Evolutionary conservation across 2,329 filamentous ascomycete species (phyloP).

Genomic region (Myriangium duriaei): DNA sequence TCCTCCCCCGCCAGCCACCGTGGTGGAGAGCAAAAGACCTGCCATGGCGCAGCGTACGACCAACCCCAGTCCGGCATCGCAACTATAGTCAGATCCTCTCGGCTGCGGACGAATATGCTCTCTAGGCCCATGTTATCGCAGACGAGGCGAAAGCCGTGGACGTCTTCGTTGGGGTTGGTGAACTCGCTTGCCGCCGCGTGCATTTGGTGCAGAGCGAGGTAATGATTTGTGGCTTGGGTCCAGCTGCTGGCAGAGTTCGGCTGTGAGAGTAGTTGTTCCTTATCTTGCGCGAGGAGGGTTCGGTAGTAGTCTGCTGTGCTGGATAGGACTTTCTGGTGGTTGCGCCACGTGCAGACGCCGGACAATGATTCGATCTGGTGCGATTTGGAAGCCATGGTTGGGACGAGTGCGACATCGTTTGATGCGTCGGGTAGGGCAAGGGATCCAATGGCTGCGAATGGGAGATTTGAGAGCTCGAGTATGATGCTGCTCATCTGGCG

Average conservation of each 20-base stretch:
- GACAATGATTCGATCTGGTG: no score
- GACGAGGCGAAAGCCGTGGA: constrained; percentile 2
- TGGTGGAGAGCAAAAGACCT: constrained; percentile 15
- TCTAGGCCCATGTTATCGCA: constrained; percentile 16
- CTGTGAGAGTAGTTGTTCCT: constrained; percentile 17
- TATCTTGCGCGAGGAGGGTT: constrained; percentile 15
- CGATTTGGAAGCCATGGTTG: no score
- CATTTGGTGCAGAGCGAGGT: constrained; percentile 15
- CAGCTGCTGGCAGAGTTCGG: constrained; percentile 16
- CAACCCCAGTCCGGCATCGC: constrained; percentile 17
- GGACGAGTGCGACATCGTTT: no score
- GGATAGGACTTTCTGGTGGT: background rate
- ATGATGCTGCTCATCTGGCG: constrained; percentile 10
- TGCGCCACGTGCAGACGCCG: constrained; percentile 6
- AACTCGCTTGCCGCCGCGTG: constrained; percentile 13
- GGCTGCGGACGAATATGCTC: constrained; percentile 16
- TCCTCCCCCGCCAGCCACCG: constrained; percentile 1
- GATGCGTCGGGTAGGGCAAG: no score
- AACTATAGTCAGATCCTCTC: constrained; percentile 14
- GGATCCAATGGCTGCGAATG: constrained; percentile 13
- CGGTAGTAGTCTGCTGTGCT: constrained; percentile 15
- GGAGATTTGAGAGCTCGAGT: constrained; percentile 12
- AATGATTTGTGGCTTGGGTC: constrained; percentile 18
- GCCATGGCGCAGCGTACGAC: constrained; percentile 15
- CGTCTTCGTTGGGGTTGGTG: constrained; percentile 7